Evolutionary conservation across 139 green algal genomes (phyloP).

Genomic region (Diplosphaera chodatii): DNA sequence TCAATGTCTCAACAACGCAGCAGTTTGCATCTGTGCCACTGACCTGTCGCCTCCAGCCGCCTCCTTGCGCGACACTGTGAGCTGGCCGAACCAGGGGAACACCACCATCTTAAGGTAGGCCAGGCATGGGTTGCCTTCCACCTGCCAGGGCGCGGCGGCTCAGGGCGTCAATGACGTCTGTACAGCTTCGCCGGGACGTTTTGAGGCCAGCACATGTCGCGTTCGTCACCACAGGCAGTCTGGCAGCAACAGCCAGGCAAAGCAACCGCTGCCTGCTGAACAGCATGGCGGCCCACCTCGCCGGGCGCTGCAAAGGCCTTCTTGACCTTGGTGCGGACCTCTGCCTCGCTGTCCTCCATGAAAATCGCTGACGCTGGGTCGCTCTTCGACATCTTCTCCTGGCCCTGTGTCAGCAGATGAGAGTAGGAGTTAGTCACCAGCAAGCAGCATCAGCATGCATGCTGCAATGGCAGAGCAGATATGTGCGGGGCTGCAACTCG

Average conservation of each 20-base stretch:
- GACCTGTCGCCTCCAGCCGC: constrained; percentile 78
- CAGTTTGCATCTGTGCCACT: not conserved
- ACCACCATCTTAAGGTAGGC: constrained; percentile 92
- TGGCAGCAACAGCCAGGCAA: no score
- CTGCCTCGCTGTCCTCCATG: constrained; percentile 88
- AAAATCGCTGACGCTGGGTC: constrained; percentile 97
- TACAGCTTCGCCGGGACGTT: no score
- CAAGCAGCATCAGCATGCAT: no score
- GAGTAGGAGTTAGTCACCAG: no score
- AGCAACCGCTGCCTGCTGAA: no score
- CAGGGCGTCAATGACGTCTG: no score
- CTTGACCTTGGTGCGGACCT: constrained; percentile 98
- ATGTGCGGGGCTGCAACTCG: no score
- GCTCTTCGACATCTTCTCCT: constrained; percentile 99
- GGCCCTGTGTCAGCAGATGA: constrained; percentile 55
- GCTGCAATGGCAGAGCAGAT: no score
- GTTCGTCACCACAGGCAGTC: no score
- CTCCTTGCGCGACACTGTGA: constrained; percentile 65
- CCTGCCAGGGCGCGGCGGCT: constrained; percentile 5
- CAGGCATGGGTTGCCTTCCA: constrained; percentile 90
- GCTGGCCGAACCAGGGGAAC: constrained; percentile 82
- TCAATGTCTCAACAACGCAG: no score
- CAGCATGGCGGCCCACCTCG: constrained; percentile 28
- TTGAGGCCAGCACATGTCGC: no score
- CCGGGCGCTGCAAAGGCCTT: constrained; percentile 92